A percentile compares a stretch with the other conserved stretches of the same genome.
Conservation (phyloP, 345 rosid genomes). For the Hypericum perforatum region DNA sequence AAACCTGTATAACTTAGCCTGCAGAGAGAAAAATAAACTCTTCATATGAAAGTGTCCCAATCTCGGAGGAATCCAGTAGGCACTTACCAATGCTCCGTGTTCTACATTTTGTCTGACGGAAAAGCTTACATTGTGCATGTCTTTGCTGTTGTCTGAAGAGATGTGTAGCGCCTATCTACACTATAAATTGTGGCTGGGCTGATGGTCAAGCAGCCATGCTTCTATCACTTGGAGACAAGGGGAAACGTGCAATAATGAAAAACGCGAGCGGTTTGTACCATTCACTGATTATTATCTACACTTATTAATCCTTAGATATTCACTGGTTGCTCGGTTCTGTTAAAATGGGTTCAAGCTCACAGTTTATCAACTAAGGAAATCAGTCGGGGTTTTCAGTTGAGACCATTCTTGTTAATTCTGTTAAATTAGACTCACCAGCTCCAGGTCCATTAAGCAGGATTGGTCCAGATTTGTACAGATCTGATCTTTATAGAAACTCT, state of each 20-base stretch:
- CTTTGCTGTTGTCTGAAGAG: slow-evolving; percentile 28
- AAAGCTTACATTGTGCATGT: neutral
- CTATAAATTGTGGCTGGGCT: slow-evolving; percentile 81
- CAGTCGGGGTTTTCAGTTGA: too few relatives aligned
- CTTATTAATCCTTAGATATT: slow-evolving; percentile 1
- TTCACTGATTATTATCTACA: slow-evolving; percentile 11
- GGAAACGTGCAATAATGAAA: slow-evolving; percentile 64
- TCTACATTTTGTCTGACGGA: too few relatives aligned
- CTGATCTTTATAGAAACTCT: too few relatives aligned
- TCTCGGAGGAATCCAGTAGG: too few relatives aligned
- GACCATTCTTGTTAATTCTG: too few relatives aligned
- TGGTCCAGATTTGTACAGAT: too few relatives aligned
- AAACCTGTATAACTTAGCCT: slow-evolving; percentile 2
- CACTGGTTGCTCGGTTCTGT: slow-evolving; percentile 2
- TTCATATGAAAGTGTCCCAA: too few relatives aligned
- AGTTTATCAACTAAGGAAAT: too few relatives aligned
- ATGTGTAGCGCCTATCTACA: slow-evolving; percentile 59
- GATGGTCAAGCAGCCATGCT: slow-evolving; percentile 96
- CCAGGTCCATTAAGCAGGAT: too few relatives aligned
- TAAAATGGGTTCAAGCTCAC: neutral
- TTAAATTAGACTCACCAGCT: too few relatives aligned
- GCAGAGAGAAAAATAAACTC: neutral
- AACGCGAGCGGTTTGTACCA: slow-evolving; percentile 54
- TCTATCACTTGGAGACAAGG: slow-evolving; percentile 70
- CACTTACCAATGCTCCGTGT: too few relatives aligned